These are phyloP conservation scores for Fraxinus xanthoxyloides DNA, from an alignment of 305 asterid genomes.

Conservation along the genomic window DNA sequence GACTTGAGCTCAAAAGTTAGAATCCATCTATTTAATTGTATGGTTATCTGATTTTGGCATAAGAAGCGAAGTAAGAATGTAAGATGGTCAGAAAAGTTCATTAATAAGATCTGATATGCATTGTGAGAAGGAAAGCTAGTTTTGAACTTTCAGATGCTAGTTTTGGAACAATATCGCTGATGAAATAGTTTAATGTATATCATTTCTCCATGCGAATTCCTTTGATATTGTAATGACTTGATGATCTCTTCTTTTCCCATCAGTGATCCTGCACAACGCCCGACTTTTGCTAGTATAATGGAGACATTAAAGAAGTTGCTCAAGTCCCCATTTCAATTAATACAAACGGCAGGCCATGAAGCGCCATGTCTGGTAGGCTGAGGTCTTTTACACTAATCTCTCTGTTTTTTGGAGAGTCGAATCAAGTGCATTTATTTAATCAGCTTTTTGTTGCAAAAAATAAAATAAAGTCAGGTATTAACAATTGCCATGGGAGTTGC, in stretches of 20 bases:
- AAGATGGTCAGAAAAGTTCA: neutral
- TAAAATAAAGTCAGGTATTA: neutral
- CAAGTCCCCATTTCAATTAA: constrained; percentile 73
- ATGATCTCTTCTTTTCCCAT: neutral
- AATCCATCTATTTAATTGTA: neutral
- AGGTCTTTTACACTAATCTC: neutral
- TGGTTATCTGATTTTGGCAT: neutral
- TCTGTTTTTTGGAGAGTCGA: neutral
- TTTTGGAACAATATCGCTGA: neutral
- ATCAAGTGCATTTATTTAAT: neutral
- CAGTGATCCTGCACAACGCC: constrained; percentile 83
- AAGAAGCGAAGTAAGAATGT: neutral
- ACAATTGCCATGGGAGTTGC: neutral
- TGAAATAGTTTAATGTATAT: neutral
- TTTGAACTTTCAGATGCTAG: neutral
- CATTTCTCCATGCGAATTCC: neutral
- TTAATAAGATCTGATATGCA: neutral
- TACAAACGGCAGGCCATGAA: constrained; percentile 58
- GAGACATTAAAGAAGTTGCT: constrained; percentile 74
- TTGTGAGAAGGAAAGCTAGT: neutral
- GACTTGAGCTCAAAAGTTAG: neutral
- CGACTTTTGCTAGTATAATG: constrained; percentile 60
- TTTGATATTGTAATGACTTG: neutral
- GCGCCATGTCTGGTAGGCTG: neutral
- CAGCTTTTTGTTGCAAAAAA: neutral